Evolutionary conservation across 768 basidiomycete species (phyloP).

Genomic region (Pulveroboletus frians): DNA sequence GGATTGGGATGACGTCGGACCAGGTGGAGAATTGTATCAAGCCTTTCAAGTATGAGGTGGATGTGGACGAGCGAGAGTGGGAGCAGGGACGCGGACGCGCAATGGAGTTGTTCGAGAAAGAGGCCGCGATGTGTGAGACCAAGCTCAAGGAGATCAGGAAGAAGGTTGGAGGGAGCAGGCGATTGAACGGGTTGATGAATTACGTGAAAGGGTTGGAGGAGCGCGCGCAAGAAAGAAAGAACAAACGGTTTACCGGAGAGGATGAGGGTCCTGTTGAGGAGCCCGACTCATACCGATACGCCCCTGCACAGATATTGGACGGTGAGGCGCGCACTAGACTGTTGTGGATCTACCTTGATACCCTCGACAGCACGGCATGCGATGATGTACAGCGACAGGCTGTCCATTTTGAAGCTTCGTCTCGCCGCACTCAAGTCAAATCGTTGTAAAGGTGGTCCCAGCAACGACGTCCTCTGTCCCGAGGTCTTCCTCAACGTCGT

Average conservation of each 20-base stretch:
- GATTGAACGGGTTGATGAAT: slow-evolving; percentile 66
- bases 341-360: slow-evolving; percentile 4
- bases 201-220: slow-evolving; percentile 85
- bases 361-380: slow-evolving; percentile 75
- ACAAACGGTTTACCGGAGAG: slow-evolving; percentile 40
- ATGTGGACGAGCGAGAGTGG: slow-evolving; percentile 93
- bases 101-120: slow-evolving; percentile 77
- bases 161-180: slow-evolving; percentile 82
- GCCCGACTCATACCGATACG: slow-evolving; percentile 81
- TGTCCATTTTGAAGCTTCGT: slow-evolving; percentile 80
- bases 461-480: slow-evolving; percentile 87
- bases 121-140: slow-evolving; percentile 76
- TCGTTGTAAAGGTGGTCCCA: slow-evolving; percentile 82
- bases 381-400: slow-evolving; percentile 77
- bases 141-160: slow-evolving; percentile 84
- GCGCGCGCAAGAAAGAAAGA: slow-evolving; percentile 60
- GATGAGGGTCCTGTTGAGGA: slow-evolving; percentile 36
- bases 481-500: slow-evolving; percentile 97
- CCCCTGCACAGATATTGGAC: slow-evolving; percentile 86
- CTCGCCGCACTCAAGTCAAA: slow-evolving; percentile 82
- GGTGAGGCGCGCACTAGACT: slow-evolving; percentile 46
- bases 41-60: slow-evolving; percentile 97
- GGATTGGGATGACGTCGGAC: slow-evolving; percentile 91
- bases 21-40: slow-evolving; percentile 99
- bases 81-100: slow-evolving; percentile 72